Percentiles rank a stretch among this genome's conserved stretches.
Evolutionary conservation across 148 eudicot species (phyloP).

Genomic region (Beta vulgaris): DNA sequence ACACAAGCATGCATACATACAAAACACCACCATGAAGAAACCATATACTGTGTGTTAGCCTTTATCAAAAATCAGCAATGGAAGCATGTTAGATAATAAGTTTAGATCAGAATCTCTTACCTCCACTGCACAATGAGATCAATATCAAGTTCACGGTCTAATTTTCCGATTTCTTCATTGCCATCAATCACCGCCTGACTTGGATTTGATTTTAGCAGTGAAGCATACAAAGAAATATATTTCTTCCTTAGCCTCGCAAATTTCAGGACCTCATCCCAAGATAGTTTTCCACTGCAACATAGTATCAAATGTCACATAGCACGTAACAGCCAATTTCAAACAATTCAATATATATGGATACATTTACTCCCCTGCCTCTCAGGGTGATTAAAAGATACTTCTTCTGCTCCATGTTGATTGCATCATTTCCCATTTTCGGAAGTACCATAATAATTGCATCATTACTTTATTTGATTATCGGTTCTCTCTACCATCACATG

Average conservation of each 20-base stretch:
- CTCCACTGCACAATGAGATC: constrained; percentile 97
- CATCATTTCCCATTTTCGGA: no score
- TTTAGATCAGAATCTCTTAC: constrained; percentile 31
- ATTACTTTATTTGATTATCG: no score
- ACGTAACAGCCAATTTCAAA: constrained; percentile 9
- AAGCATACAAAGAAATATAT: constrained; percentile 82
- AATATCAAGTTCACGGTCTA: constrained; percentile 86
- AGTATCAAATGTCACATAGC: constrained; percentile 13
- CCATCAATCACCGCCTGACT: constrained; percentile 61
- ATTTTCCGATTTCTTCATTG: constrained; percentile 70
- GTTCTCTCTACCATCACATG: no score
- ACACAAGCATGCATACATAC: no score
- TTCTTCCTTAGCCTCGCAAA: constrained; percentile 80
- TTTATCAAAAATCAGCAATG: background rate
- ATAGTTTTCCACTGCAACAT: constrained; percentile 72
- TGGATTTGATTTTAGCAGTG: constrained; percentile 74
- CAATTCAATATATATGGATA: background rate
- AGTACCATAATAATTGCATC: no score
- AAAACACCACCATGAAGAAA: background rate
- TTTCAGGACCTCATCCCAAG: constrained; percentile 90
- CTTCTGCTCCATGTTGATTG: no score
- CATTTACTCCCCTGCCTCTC: background rate
- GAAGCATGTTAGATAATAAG: constrained; percentile 1
- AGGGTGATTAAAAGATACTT: no score
- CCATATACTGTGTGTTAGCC: no score